A percentile compares a stretch with the other conserved stretches of the same genome.
Evolutionary conservation across 169 alveolate species (phyloP).

Genomic region (Cystoisospora suis): DNA sequence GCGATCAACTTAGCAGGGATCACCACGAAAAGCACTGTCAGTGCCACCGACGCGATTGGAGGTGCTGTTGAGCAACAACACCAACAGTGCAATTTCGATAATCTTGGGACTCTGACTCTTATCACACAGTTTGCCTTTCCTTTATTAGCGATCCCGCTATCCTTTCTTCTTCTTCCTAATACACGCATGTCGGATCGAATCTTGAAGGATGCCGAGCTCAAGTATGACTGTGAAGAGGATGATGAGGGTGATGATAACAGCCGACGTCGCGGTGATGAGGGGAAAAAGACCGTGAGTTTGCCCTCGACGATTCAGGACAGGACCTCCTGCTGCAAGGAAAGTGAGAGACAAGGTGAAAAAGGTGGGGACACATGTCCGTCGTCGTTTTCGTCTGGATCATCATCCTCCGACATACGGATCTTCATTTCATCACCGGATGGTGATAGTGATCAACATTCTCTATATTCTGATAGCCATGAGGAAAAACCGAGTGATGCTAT

Average conservation of each 20-base stretch:
- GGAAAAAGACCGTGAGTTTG: neutral
- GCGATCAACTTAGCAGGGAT: slow-evolving; percentile 44
- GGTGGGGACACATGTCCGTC: neutral
- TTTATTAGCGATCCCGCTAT: slow-evolving; percentile 54
- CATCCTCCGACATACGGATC: neutral
- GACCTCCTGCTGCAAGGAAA: neutral
- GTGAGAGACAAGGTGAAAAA: too few species aligned
- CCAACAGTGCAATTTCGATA: slow-evolving; percentile 50
- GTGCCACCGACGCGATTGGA: too few species aligned
- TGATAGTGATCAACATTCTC: neutral
- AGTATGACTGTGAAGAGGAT: neutral
- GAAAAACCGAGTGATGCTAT: too few species aligned
- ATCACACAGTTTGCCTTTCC: slow-evolving; percentile 59
- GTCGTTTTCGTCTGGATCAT: neutral
- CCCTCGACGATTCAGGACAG: neutral
- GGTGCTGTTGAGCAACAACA: neutral
- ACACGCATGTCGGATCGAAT: slow-evolving; percentile 8
- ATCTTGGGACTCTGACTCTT: slow-evolving; percentile 43
- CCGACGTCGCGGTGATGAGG: neutral
- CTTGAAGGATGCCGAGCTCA: too few species aligned
- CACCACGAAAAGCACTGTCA: neutral
- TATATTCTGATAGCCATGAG: too few species aligned
- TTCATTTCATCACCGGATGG: neutral
- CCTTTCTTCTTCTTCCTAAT: slow-evolving; percentile 60
- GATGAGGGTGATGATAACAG: neutral